Conservation (phyloP, 1,284 basidiomycete species). For the Coniferiporia sulphurascens region DNA sequence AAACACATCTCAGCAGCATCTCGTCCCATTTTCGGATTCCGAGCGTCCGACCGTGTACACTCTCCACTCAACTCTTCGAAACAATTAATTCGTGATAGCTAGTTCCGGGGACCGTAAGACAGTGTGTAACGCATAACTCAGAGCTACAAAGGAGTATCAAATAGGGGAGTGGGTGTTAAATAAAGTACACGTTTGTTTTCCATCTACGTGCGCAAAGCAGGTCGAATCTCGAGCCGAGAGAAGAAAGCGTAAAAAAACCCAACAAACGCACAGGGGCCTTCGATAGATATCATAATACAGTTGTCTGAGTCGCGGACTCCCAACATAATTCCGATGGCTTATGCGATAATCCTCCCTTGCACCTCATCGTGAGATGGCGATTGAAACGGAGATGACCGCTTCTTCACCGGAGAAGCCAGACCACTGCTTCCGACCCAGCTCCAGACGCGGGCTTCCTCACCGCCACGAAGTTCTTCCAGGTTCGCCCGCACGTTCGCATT, state of each 20-base stretch:
- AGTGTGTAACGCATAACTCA: neutral
- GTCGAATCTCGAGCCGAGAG: neutral
- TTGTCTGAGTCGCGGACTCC: neutral
- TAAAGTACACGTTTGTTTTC: neutral
- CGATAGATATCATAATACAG: neutral
- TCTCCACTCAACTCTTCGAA: too few relatives aligned
- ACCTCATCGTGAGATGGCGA: conserved; percentile 7
- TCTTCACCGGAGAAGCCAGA: conserved; percentile 19
- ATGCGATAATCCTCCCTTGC: neutral
- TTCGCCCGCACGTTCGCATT: conserved; percentile 93
- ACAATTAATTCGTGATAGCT: too few relatives aligned
- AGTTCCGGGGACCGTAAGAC: neutral
- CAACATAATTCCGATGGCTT: neutral
- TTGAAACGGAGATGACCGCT: conserved; percentile 13
- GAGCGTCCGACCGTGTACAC: too few relatives aligned
- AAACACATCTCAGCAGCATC: too few relatives aligned
- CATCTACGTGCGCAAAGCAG: neutral
- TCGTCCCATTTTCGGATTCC: too few relatives aligned
- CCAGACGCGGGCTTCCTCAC: conserved; percentile 84
- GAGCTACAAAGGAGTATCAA: neutral
- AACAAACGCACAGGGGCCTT: neutral
- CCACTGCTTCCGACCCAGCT: conserved; percentile 68
- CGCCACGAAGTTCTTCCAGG: conserved; percentile 84
- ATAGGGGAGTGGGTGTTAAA: neutral
- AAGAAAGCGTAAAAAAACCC: neutral